Conservation (phyloP, 1,284 basidiomycete genomes). For the Farysia itapuensis region DNA sequence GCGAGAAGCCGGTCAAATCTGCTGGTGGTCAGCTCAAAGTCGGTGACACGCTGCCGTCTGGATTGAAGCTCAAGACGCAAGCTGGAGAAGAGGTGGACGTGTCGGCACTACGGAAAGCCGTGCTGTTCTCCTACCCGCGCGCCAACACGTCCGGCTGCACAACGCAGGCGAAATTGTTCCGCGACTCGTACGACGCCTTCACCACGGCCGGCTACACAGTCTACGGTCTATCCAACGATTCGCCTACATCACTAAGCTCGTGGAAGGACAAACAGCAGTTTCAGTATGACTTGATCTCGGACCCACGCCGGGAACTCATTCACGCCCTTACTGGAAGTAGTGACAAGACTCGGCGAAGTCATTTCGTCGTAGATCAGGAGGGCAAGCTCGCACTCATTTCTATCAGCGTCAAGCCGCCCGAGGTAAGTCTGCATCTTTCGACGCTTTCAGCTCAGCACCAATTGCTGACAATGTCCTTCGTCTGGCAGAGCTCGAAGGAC, state of each 20-base stretch:
- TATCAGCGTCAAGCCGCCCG: constrained; percentile 46
- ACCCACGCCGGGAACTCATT: constrained; percentile 79
- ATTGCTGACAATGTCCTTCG: too few species aligned
- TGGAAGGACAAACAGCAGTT: constrained; percentile 69
- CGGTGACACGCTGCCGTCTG: constrained; percentile 75
- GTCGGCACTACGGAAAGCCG: constrained; percentile 9
- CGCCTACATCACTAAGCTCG: constrained; percentile 69
- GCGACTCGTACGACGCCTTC: constrained; percentile 79
- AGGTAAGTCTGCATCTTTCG: constrained; percentile 10
- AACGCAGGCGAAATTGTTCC: constrained; percentile 61
- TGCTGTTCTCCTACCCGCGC: constrained; percentile 41
- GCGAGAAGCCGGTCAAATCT: too few species aligned
- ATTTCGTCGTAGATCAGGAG: constrained; percentile 49
- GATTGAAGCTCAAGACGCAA: constrained; percentile 69
- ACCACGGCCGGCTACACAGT: constrained; percentile 71
- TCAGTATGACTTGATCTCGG: constrained; percentile 81
- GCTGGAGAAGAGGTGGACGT: constrained; percentile 7
- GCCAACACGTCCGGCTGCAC: constrained; percentile 51
- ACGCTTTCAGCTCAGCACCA: too few species aligned
- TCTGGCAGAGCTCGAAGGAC: not conserved
- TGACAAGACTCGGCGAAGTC: constrained; percentile 65
- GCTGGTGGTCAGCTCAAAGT: constrained; percentile 64
- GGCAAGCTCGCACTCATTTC: constrained; percentile 33
- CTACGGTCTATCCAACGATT: constrained; percentile 83
- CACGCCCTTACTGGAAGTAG: constrained; percentile 77